Evolutionary conservation across 228 moss, liverwort and hornwort genomes (phyloP).

Genomic region (Sphagnum fallax): DNA sequence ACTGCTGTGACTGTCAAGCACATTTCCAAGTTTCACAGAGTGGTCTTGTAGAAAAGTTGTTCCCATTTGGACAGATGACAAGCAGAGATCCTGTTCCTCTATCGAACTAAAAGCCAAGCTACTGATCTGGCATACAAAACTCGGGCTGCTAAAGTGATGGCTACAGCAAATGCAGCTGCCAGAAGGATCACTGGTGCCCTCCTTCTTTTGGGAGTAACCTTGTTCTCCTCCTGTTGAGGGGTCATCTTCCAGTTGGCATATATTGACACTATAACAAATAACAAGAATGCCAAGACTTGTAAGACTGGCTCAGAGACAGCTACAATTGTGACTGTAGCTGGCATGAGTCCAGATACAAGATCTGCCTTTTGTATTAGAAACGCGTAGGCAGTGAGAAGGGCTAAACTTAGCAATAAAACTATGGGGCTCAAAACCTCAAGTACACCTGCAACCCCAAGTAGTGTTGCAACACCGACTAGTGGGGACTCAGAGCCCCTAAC

Average conservation of each 20-base stretch:
- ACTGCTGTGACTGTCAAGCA: too few relatives aligned
- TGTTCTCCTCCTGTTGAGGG: not conserved
- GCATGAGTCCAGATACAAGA: slow-evolving; percentile 27
- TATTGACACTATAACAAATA: slow-evolving; percentile 25
- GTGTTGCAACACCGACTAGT: slow-evolving; percentile 26
- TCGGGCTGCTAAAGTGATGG: slow-evolving; percentile 21
- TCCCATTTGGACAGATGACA: too few relatives aligned
- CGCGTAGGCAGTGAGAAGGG: slow-evolving; percentile 24
- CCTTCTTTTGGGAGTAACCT: slow-evolving; percentile 9
- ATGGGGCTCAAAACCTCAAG: slow-evolving; percentile 23
- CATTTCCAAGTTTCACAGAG: too few relatives aligned
- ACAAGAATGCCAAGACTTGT: slow-evolving; percentile 15
- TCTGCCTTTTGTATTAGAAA: slow-evolving; percentile 38
- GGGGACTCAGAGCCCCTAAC: slow-evolving; percentile 24
- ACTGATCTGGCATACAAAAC: slow-evolving; percentile 23
- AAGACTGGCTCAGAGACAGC: slow-evolving; percentile 30
- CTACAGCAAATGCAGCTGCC: slow-evolving; percentile 21
- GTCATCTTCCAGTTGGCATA: slow-evolving; percentile 25
- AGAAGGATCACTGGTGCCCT: slow-evolving; percentile 22
- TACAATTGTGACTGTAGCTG: slow-evolving; percentile 28
- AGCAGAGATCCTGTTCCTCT: not conserved
- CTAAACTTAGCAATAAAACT: slow-evolving; percentile 18
- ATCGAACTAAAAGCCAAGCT: slow-evolving; percentile 37
- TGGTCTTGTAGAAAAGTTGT: too few relatives aligned
- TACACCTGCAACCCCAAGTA: slow-evolving; percentile 24